Evolutionary conservation across 176 grass and related monocot genomes (phyloP).

Genomic region (Eremochloa ophiuroides): DNA sequence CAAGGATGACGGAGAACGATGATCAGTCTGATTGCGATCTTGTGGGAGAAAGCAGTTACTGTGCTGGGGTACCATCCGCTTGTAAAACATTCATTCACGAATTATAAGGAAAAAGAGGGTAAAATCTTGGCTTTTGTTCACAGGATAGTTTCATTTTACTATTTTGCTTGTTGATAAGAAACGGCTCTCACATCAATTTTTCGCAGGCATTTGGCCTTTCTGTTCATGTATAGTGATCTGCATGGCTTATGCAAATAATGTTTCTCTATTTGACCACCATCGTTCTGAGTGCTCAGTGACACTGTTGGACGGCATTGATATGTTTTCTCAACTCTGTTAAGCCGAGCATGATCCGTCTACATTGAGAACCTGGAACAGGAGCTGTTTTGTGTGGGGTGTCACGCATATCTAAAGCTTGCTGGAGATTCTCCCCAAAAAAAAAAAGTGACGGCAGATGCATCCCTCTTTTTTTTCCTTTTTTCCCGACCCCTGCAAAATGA

Average conservation of each 20-base stretch:
- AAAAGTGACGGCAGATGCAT: not conserved
- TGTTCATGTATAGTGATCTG: not conserved
- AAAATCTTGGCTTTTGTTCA: not conserved
- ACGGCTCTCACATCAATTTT: not conserved
- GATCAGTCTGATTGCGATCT: not conserved
- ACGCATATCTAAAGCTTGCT: not conserved
- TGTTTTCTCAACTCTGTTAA: not conserved
- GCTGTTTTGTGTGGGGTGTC: not conserved
- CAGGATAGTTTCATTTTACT: not conserved
- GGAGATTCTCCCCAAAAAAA: too few relatives aligned
- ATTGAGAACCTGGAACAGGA: not conserved
- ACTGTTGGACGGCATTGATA: not conserved
- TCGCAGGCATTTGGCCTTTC: not conserved
- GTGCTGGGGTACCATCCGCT: not conserved
- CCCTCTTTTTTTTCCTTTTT: not conserved
- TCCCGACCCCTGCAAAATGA: not conserved
- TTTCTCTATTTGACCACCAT: not conserved
- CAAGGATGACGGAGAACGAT: not conserved
- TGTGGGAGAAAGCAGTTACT: not conserved
- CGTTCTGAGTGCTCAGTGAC: not conserved
- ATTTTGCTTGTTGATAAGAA: not conserved
- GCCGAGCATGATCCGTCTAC: not conserved
- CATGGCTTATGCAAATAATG: not conserved
- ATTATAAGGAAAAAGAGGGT: not conserved
- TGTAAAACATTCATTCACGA: not conserved